phyloP scores from a whole-genome alignment of 2,329 filamentous ascomycete species.

The Fusarium sterilihyphosum region DNA sequence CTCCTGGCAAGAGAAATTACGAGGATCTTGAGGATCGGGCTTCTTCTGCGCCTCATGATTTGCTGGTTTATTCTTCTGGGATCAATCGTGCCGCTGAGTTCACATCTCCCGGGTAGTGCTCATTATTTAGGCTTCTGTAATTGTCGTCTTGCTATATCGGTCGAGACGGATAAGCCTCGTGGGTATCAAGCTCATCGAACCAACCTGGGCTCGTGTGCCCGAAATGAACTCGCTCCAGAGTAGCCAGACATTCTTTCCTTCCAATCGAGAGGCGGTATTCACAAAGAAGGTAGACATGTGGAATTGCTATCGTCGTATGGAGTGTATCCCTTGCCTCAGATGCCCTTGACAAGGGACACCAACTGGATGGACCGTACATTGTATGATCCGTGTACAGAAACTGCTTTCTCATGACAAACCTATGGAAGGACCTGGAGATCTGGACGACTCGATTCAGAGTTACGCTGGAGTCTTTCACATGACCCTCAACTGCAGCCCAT shows the following conservation, averaged over 20 bases:
- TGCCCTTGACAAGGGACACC: background rate
- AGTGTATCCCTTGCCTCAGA: background rate
- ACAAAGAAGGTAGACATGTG: accelerated
- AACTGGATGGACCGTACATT: background rate
- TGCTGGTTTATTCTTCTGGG: background rate
- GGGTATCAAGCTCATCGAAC: background rate
- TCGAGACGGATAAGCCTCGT: background rate
- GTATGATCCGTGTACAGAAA: background rate
- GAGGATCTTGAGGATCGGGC: background rate
- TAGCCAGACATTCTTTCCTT: background rate
- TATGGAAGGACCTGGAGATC: background rate
- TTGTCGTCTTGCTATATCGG: background rate
- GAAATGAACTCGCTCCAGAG: background rate
- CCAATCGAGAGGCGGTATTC: background rate
- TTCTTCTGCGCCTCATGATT: background rate
- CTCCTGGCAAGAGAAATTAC: background rate
- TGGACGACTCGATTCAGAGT: background rate
- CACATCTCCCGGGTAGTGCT: background rate
- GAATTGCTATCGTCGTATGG: background rate
- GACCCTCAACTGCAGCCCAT: background rate
- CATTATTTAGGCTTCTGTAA: background rate
- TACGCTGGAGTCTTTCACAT: background rate
- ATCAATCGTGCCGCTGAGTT: background rate
- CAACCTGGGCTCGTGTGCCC: too few species aligned
- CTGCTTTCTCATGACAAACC: background rate